phyloP scores from a whole-genome alignment of 371 early-diverging fungal genomes.

The Mucor lusitanicus region DNA sequence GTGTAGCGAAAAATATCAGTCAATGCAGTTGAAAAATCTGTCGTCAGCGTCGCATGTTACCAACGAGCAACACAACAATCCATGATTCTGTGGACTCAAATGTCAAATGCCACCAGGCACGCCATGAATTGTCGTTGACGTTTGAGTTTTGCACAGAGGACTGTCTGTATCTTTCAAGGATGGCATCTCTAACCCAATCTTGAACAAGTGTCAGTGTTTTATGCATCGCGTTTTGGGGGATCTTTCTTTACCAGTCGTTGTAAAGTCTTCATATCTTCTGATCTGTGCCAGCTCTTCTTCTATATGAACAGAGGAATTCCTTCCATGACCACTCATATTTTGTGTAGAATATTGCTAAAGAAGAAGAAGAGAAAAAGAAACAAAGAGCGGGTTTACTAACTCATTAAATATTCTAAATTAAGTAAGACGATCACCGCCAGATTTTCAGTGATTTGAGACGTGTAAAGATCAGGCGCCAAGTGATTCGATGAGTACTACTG shows the following conservation, averaged over 20 bases:
- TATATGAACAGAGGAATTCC: conserved; percentile 27
- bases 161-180: conserved; percentile 78
- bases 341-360: background rate
- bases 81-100: conserved; percentile 87
- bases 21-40: background rate
- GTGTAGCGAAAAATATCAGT: background rate
- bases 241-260: conserved; percentile 67
- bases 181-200: conserved; percentile 92
- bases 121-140: conserved; percentile 57
- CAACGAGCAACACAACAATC: conserved; percentile 83
- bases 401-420: background rate
- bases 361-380: background rate
- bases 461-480: no score
- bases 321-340: conserved; percentile 26
- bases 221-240: background rate
- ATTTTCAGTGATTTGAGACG: background rate
- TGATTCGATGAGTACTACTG: no score
- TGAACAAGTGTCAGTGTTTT: conserved; percentile 3
- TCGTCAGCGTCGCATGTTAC: conserved; percentile 25
- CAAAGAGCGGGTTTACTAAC: background rate
- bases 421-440: background rate
- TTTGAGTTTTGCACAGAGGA: conserved; percentile 53
- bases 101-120: conserved; percentile 56
- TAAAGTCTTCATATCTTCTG: conserved; percentile 83
- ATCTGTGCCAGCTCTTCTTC: conserved; percentile 63